Conservation (phyloP, 768 basidiomycete species). For the Suillus lakei region DNA sequence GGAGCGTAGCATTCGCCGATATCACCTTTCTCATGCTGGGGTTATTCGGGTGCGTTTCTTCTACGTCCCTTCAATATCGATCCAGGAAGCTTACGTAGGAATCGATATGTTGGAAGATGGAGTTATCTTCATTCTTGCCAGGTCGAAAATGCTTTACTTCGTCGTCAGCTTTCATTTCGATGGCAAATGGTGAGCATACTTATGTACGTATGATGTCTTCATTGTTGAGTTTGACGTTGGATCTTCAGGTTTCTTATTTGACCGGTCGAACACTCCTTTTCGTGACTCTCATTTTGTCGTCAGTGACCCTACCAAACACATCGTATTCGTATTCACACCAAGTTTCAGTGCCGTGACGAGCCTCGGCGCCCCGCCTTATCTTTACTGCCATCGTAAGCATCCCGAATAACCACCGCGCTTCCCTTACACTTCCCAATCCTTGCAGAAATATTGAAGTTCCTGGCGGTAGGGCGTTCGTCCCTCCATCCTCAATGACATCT, state of each 20-base stretch:
- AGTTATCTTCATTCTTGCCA: slow-evolving; percentile 22
- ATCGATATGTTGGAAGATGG: slow-evolving; percentile 21
- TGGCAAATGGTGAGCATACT: slow-evolving; percentile 28
- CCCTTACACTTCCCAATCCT: slow-evolving; percentile 2
- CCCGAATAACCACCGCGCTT: neutral
- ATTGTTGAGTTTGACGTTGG: neutral
- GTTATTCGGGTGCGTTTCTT: slow-evolving; percentile 19
- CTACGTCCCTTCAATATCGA: neutral
- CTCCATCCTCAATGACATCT: too few relatives aligned
- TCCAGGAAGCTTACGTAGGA: neutral
- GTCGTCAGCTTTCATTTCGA: slow-evolving; percentile 23
- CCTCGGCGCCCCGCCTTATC: neutral
- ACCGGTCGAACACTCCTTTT: slow-evolving; percentile 24
- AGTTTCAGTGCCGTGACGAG: slow-evolving; percentile 14
- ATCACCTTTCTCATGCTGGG: slow-evolving; percentile 20
- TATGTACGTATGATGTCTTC: neutral
- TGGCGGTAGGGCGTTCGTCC: slow-evolving; percentile 17
- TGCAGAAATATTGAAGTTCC: slow-evolving; percentile 12
- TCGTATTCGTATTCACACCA: neutral
- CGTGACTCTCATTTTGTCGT: slow-evolving; percentile 22
- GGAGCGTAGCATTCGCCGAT: slow-evolving; percentile 7
- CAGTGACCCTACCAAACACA: neutral
- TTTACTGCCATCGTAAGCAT: slow-evolving; percentile 26
- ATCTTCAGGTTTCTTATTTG: slow-evolving; percentile 28
- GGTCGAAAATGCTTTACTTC: slow-evolving; percentile 28